Evolutionary conservation across 1,284 basidiomycete genomes (phyloP).

Genomic region (Coniophora puteana): DNA sequence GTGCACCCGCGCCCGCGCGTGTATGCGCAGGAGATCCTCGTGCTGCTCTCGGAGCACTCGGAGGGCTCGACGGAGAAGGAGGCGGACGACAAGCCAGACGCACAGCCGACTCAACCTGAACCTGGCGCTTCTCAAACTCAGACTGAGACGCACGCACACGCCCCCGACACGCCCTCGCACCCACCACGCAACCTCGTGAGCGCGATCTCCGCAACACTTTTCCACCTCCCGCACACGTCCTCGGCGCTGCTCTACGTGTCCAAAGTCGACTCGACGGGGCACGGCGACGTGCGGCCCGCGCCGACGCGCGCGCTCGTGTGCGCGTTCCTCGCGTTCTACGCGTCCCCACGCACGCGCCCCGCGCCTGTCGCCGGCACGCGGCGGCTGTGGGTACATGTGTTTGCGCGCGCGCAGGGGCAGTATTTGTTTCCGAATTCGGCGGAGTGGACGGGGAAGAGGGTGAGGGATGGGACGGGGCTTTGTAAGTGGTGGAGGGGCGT

Average conservation of each 20-base stretch:
- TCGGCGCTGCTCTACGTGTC: constrained; percentile 85
- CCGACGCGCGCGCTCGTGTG: constrained; percentile 69
- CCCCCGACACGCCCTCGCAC: constrained; percentile 34
- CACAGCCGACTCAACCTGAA: too few species aligned
- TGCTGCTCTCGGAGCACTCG: constrained; percentile 71
- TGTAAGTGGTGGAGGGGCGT: constrained; percentile 93
- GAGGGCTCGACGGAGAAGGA: too few species aligned
- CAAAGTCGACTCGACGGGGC: constrained; percentile 93
- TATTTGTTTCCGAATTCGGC: constrained; percentile 95
- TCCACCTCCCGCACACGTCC: constrained; percentile 66
- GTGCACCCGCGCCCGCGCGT: constrained; percentile 59
- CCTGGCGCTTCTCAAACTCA: too few species aligned
- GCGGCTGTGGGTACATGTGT: constrained; percentile 82
- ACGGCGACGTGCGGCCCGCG: constrained; percentile 50
- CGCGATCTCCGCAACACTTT: constrained; percentile 82
- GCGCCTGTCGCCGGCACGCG: constrained; percentile 39
- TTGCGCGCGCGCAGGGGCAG: constrained; percentile 88
- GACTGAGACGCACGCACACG: too few species aligned
- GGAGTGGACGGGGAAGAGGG: constrained; percentile 70
- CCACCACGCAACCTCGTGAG: constrained; percentile 61
- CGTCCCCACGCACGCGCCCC: constrained; percentile 64
- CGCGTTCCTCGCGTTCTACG: constrained; percentile 68
- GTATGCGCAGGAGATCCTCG: constrained; percentile 71
- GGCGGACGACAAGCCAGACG: too few species aligned
- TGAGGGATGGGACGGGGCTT: constrained; percentile 76